Conservation (phyloP, 441 rosid species). For the Raphanus hybrid region DNA sequence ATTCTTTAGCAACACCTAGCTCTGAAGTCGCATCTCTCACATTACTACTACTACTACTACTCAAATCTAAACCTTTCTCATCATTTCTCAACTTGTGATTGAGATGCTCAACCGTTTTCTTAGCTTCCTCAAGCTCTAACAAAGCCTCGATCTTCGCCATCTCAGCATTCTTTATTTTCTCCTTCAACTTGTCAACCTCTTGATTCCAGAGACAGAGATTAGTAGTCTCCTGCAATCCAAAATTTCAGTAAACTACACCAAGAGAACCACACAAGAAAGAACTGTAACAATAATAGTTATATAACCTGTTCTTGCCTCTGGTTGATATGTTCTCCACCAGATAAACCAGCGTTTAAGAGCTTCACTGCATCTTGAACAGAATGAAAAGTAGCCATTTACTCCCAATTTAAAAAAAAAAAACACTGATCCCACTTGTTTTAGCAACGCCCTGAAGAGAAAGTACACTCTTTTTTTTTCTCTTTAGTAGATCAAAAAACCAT, state of each 20-base stretch:
- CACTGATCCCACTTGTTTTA: slow-evolving; percentile 19
- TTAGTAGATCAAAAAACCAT: not conserved
- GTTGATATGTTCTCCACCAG: slow-evolving; percentile 59
- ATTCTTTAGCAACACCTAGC: slow-evolving; percentile 71
- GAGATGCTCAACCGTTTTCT: slow-evolving; percentile 62
- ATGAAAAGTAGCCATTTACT: slow-evolving; percentile 55
- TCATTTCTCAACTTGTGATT: slow-evolving; percentile 62
- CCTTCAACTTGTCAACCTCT: slow-evolving; percentile 74
- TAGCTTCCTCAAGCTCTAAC: slow-evolving; percentile 75
- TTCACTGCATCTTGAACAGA: slow-evolving; percentile 93
- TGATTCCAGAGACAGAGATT: slow-evolving; percentile 68
- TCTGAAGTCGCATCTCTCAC: slow-evolving; percentile 67
- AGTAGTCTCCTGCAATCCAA: slow-evolving; percentile 61
- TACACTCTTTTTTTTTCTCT: not conserved
- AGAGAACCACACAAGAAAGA: not conserved
- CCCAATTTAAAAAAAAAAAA: not conserved
- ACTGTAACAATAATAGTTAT: slow-evolving; percentile 32
- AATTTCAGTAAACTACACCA: not conserved
- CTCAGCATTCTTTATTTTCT: slow-evolving; percentile 69
- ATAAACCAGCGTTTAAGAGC: slow-evolving; percentile 78
- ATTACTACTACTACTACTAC: slow-evolving; percentile 3
- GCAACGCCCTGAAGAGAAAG: slow-evolving; percentile 18
- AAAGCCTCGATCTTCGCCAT: slow-evolving; percentile 70
- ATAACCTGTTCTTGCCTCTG: slow-evolving; percentile 60
- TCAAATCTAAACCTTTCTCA: slow-evolving; percentile 60